Percentiles rank a stretch among this genome's conserved stretches.
phyloP scores from a whole-genome alignment of 192 early-diverging fungal genomes.

The Podila minutissima region DNA sequence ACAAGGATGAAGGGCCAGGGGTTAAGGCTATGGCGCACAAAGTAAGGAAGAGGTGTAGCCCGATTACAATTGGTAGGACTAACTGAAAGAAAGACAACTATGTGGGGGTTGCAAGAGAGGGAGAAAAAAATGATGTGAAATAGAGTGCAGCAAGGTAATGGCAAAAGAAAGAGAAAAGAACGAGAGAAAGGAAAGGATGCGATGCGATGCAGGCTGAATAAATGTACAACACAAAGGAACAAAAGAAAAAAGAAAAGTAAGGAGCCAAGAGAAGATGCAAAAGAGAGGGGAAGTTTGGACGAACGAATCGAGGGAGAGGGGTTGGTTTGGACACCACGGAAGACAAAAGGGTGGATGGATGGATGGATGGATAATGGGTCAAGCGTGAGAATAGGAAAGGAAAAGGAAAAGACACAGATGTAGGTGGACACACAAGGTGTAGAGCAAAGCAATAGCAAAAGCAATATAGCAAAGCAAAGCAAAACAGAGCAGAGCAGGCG shows the following conservation, averaged over 20 bases:
- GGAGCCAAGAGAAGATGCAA: not conserved
- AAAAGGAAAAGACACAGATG: not conserved
- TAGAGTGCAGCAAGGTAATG: not conserved
- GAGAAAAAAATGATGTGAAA: not conserved
- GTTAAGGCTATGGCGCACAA: not conserved
- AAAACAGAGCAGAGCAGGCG: not conserved
- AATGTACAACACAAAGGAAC: not conserved
- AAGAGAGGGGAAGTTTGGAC: constrained; percentile 6
- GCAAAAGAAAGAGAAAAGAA: not conserved
- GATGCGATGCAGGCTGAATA: not conserved
- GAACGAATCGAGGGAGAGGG: not conserved
- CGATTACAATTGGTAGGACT: not conserved
- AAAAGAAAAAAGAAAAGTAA: constrained; percentile 2
- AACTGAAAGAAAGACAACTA: not conserved
- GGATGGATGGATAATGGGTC: not conserved
- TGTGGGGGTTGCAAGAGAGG: not conserved
- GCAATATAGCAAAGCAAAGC: not conserved
- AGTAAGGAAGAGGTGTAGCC: not conserved
- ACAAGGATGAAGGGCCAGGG: not conserved
- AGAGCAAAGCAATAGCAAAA: not conserved
- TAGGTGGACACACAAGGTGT: not conserved
- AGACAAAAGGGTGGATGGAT: not conserved
- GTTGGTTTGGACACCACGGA: not conserved
- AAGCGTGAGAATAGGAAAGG: constrained; percentile 1
- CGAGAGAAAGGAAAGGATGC: not conserved